Base-by-base conservation (phyloP, 495 filamentous ascomycete genomes). In the Penicillium fimorum region DNA sequence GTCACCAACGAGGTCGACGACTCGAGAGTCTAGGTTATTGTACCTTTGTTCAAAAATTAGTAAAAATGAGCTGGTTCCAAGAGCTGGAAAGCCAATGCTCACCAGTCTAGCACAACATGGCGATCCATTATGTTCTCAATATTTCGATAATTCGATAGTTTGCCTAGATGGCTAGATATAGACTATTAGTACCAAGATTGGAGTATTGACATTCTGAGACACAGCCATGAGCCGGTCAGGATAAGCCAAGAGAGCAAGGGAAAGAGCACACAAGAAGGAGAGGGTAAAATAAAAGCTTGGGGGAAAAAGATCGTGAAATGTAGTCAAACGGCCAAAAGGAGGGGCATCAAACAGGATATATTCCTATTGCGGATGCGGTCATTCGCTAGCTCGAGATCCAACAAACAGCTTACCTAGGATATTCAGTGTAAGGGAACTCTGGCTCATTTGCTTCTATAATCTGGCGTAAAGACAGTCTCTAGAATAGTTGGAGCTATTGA, bases 1-100 rank as follows among this genome's bases (percentile, higher is more conserved):
- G 62, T 92, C 89, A 3, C 89, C 87, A 3, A 74, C 62, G 1
- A 72, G 67, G 40, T 74, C 71, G 0, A 74, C 43, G 4, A 57
- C 62, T 13, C 66, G 61, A 17, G 65, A 57, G 22, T 44, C 7
- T 10, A 67, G 55, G 15, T 13, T 17, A 17, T 60, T 51, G 40
- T 61, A 67, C 64, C 67, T 70, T 22, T 38, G 3, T 35, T 35
- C 18, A 4, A 35, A 12, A 15, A 15, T 20, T 5, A 37, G 25
- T 18, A 30, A 11, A 12, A 20, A 6, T 2, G 15, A 18, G 29
- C 17, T 18, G 4, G 18, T 7, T 33, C 20, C 20, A 13, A 24
- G 4, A 32, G 15, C 27, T 18, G 17, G 3, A 13, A 48, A 22
- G 2, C 46, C 10, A 12, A 29, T 49, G 17, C 47, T 29, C 22